Base-by-base conservation (phyloP, 2,329 filamentous ascomycete species). In the Reticulascus tulasneorum region DNA sequence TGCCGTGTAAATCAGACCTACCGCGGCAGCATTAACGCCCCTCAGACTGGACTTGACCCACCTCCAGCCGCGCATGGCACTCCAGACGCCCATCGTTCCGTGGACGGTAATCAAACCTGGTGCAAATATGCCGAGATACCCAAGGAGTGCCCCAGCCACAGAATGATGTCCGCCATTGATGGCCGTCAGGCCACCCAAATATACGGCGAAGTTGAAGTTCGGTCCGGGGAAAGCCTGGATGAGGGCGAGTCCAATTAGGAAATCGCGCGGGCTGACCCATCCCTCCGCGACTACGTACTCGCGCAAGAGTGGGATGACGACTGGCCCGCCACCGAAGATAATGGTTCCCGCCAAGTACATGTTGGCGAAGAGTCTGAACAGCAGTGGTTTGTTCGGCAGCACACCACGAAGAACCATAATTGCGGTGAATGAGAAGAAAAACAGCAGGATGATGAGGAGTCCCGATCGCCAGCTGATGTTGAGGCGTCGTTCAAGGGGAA, bases 331-430 rank as follows among this genome's bases (percentile, higher is more conserved):
- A 4, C 79, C 79, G 32, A 81, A 77, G 45, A 79, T 81, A 38
- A 82, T 73, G 2, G 83, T 87, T 0, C 83, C 84, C 0, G 83
- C 84, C 0, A 87, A 75, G 49, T 82, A 86, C 60, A 88, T 74
- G 54, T 85, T 87, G 6, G 80, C 68, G 48, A 88, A 87, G 17
- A 88, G 69, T 30, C 72, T 66, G 46, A 78, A 77, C 0, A 71
- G 56, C 0, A 78, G 58, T 0, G 75, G 65, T 0, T 58, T 59
- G 9, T 51, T 26, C 1, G 56, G 39, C 30, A 60, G 58, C 42
- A 50, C 67, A 56, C 53, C 69, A 23, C 69, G 66, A 0, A 72
- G 47, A 12, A 74, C 63, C 53, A 86, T 72, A 16, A 84, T 52
- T 3, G 62, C 48, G 31, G 76, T 60, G 45, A 87, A 85, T 3